Evolutionary conservation across 345 rosid species (phyloP).

Genomic region (Eutrema yunnanense): DNA sequence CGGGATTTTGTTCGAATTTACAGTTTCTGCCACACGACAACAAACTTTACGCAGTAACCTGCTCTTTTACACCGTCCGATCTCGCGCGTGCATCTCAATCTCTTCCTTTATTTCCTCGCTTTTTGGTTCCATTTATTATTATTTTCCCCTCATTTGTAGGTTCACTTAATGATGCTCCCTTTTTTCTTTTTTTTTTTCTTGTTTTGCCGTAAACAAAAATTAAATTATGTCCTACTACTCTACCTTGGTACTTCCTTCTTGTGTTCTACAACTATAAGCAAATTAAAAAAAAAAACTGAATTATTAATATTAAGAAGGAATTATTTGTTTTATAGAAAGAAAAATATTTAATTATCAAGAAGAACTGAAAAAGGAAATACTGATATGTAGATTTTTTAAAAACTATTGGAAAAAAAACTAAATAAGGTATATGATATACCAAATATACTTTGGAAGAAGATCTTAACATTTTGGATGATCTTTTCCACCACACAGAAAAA

Average conservation of each 20-base stretch:
- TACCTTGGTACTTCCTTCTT: not conserved
- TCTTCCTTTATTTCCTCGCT: not conserved
- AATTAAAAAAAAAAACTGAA: not conserved
- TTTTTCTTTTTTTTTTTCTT: not conserved
- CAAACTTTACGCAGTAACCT: constrained; percentile 1
- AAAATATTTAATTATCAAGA: not conserved
- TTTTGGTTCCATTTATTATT: not conserved
- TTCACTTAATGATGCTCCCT: not conserved
- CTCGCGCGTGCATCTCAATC: constrained; percentile 11
- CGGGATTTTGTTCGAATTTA: constrained; percentile 12
- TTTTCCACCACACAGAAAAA: not conserved
- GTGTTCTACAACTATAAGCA: not conserved
- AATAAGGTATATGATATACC: not conserved
- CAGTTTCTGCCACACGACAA: constrained; percentile 19
- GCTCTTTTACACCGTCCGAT: constrained; percentile 6
- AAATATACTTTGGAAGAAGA: not conserved
- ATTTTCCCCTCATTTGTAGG: not conserved
- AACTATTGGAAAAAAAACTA: not conserved
- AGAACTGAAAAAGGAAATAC: not conserved
- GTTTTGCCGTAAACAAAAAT: not conserved
- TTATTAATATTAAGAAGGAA: not conserved
- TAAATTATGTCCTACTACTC: not conserved
- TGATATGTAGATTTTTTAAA: not conserved
- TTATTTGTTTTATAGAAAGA: not conserved
- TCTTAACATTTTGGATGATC: not conserved